Evolutionary conservation across 768 basidiomycete species (phyloP).

Genomic region (Lentinula aciculospora): DNA sequence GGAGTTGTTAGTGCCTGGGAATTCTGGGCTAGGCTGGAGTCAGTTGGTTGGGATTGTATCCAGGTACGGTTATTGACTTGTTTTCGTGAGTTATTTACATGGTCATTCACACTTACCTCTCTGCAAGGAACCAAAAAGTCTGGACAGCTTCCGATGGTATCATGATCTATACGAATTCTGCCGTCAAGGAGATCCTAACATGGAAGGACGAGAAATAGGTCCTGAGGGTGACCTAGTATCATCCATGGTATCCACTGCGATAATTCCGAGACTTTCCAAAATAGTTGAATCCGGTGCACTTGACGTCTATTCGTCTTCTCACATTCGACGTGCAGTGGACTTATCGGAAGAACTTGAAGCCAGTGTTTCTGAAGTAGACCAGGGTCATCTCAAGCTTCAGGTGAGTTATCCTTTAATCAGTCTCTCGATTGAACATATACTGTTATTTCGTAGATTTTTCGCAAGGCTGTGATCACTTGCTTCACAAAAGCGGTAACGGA

Average conservation of each 20-base stretch:
- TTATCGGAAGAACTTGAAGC: conserved; percentile 78
- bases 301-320: conserved; percentile 70
- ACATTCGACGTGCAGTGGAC: conserved; percentile 62
- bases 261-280: conserved; percentile 71
- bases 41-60: conserved; percentile 84
- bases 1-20: conserved; percentile 67
- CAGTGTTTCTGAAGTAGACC: conserved; percentile 43
- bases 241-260: conserved; percentile 79
- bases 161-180: conserved; percentile 74
- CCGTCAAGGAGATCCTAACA: conserved; percentile 37
- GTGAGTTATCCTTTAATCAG: conserved; percentile 26
- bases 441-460: conserved; percentile 37
- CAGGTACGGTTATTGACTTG: conserved; percentile 43
- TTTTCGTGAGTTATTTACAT: background rate
- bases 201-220: conserved; percentile 57
- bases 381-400: conserved; percentile 58
- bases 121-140: conserved; percentile 39
- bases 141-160: conserved; percentile 88
- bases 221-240: conserved; percentile 85
- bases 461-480: conserved; percentile 43
- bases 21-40: conserved; percentile 70
- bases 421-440: background rate
- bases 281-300: conserved; percentile 75
- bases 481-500: conserved; percentile 56
- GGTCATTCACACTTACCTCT: conserved; percentile 10